Evolutionary conservation across 306 rosid genomes (phyloP).

Genomic region (Vigna trinervia): DNA sequence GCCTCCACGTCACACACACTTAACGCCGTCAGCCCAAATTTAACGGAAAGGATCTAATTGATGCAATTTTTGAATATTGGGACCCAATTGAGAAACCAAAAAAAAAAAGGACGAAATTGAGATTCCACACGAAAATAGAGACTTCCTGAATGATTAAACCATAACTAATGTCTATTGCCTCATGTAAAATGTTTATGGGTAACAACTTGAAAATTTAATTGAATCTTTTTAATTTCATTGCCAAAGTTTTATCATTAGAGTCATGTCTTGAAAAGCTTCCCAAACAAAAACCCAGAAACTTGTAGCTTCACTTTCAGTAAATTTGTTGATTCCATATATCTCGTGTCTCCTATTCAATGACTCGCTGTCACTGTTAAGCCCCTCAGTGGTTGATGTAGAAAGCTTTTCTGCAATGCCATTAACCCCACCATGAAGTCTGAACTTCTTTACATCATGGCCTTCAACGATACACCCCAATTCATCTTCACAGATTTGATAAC

Average conservation of each 20-base stretch:
- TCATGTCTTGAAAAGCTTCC: conserved; percentile 99
- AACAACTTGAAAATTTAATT: no score
- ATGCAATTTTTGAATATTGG: no score
- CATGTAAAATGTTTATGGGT: no score
- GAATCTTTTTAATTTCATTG: no score
- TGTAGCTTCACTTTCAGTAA: conserved; percentile 66
- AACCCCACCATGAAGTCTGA: conserved; percentile 71
- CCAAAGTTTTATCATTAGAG: conserved; percentile 67
- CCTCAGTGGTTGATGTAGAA: conserved; percentile 63
- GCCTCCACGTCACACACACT: no score
- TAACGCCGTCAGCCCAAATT: no score
- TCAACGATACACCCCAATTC: conserved; percentile 94
- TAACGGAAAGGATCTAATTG: no score
- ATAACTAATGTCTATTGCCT: no score
- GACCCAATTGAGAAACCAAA: no score
- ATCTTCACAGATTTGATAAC: conserved; percentile 79
- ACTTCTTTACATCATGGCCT: conserved; percentile 81
- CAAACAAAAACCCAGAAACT: conserved; percentile 91
- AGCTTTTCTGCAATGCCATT: conserved; percentile 76
- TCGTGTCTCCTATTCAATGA: conserved; percentile 56
- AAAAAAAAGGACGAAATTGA: no score
- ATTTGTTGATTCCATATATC: conserved; percentile 80
- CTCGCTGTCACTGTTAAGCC: conserved; percentile 57
- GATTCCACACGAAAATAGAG: no score
- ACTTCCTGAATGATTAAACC: no score